Percentiles rank a stretch among this genome's conserved stretches.
Evolutionary conservation across 2,329 filamentous ascomycete genomes (phyloP).

Genomic region (Fusarium subtropicale): DNA sequence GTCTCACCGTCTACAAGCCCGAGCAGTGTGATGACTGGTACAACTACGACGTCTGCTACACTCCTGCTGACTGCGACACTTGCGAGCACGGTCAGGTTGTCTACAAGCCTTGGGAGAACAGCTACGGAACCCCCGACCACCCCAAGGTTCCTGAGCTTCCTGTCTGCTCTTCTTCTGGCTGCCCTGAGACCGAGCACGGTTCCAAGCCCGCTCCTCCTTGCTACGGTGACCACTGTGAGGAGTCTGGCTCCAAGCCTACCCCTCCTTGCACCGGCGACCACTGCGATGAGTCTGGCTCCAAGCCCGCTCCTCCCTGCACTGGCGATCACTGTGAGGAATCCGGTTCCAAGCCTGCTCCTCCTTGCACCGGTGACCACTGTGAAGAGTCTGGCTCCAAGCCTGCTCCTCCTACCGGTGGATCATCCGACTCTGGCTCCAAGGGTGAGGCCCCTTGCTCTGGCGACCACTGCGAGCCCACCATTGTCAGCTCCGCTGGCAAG

Average conservation of each 20-base stretch:
- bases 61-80: conserved; percentile 22
- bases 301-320: background rate
- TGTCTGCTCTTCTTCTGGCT: conserved; percentile 6
- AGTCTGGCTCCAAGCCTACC: background rate
- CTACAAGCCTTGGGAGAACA: conserved; percentile 44
- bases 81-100: conserved; percentile 31
- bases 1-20: conserved; percentile 42
- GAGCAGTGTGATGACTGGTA: conserved; percentile 34
- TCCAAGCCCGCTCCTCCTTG: background rate
- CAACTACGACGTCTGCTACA: conserved; percentile 32
- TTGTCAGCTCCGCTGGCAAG: conserved; percentile 34
- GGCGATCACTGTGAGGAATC: background rate
- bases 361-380: background rate
- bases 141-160: conserved; percentile 13
- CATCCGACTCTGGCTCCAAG: background rate
- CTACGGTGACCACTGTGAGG: background rate
- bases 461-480: conserved; percentile 24
- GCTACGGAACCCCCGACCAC: conserved; percentile 18
- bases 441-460: background rate
- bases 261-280: background rate
- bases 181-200: conserved; percentile 9
- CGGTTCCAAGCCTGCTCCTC: background rate
- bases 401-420: background rate
- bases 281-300: background rate
- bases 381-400: background rate